Conservation (phyloP, 2,329 filamentous ascomycete genomes). For the Colletotrichum karsti region DNA sequence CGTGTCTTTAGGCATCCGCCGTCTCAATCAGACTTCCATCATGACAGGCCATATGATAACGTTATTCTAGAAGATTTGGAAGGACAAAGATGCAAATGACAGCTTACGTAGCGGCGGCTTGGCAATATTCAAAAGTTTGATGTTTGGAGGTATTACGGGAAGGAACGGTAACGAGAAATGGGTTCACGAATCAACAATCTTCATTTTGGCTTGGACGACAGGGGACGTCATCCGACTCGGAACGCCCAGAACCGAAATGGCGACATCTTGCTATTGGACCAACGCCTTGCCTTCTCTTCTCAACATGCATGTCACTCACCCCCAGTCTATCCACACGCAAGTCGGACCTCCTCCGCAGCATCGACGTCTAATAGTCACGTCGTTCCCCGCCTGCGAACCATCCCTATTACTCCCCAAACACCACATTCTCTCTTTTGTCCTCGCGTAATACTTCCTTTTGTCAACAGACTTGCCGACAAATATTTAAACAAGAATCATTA, state of each 20-base stretch:
- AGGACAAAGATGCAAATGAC: not conserved
- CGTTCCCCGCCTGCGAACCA: not conserved
- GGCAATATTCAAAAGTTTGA: not conserved
- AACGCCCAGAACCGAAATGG: not conserved
- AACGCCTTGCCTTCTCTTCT: too few relatives aligned
- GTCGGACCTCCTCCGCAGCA: slow-evolving; percentile 1
- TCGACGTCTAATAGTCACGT: not conserved
- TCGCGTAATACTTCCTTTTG: not conserved
- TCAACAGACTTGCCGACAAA: not conserved
- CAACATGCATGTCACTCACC: not conserved
- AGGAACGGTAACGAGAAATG: too few relatives aligned
- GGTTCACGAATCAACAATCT: not conserved
- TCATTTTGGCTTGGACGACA: not conserved
- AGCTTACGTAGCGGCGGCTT: not conserved
- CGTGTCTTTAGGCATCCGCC: not conserved
- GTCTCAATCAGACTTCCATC: not conserved
- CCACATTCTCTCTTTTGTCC: not conserved
- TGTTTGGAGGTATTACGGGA: not conserved
- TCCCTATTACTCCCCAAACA: not conserved
- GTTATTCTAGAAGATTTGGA: not conserved
- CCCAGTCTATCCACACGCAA: not conserved
- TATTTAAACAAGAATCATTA: not conserved
- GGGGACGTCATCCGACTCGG: slow-evolving; percentile 7
- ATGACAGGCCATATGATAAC: not conserved
- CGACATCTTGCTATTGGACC: too few relatives aligned